phyloP scores from a whole-genome alignment of 73 alveolate species.

The Paramecium caudatum region DNA sequence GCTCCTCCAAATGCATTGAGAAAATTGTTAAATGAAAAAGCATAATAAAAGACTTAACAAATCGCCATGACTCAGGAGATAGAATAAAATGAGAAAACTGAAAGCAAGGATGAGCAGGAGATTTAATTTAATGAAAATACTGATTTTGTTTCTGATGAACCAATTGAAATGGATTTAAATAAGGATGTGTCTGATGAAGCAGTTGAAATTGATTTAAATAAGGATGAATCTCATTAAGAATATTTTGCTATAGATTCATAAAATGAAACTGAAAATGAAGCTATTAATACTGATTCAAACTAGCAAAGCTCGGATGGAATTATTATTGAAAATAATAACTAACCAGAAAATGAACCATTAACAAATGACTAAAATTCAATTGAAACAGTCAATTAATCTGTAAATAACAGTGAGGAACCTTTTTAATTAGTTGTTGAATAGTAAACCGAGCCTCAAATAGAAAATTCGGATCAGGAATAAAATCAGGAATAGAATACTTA shows the following conservation, averaged over 20 bases:
- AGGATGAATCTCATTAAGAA: conserved; percentile 39
- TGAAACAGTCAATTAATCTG: too few relatives aligned
- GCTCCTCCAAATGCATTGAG: background rate
- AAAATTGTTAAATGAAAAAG: conserved; percentile 11
- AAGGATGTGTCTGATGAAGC: background rate
- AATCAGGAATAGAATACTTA: too few relatives aligned
- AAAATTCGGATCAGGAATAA: too few relatives aligned
- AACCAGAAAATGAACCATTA: too few relatives aligned
- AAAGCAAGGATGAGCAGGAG: background rate
- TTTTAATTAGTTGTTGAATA: too few relatives aligned
- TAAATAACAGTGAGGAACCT: too few relatives aligned
- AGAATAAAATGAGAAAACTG: background rate
- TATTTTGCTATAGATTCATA: background rate
- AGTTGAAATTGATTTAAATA: background rate
- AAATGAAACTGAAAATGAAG: background rate
- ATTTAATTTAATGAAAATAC: background rate
- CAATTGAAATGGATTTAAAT: background rate
- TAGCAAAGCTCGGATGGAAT: too few relatives aligned
- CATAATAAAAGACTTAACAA: background rate
- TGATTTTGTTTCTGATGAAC: background rate
- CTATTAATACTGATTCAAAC: background rate
- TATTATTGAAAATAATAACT: too few relatives aligned
- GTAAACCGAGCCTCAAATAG: too few relatives aligned
- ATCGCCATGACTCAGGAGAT: background rate
- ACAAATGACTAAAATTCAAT: too few relatives aligned